phyloP scores from a whole-genome alignment of 495 filamentous ascomycete species.

The Collariella sp. region DNA sequence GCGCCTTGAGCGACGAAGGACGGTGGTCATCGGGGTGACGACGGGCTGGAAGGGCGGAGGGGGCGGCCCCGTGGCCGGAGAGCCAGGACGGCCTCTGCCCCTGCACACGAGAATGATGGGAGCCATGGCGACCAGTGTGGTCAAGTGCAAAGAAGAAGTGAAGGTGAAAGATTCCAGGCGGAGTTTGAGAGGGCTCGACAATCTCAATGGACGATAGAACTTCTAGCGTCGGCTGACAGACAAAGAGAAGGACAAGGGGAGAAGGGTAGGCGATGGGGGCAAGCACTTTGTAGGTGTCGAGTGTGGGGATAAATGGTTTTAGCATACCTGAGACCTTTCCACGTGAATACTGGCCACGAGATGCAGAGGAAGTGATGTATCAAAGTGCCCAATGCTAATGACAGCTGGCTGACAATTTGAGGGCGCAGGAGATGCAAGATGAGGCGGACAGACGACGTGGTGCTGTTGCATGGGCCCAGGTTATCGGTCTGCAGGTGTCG shows the following conservation, averaged over 20 bases:
- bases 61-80: not conserved
- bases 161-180: not conserved
- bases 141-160: not conserved
- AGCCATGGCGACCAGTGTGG: constrained; percentile 1
- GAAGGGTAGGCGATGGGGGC: not conserved
- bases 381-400: not conserved
- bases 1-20: constrained; percentile 10
- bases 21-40: not conserved
- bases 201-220: not conserved
- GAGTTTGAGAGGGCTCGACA: not conserved
- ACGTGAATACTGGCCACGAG: too few relatives aligned
- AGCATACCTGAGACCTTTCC: constrained; percentile 1
- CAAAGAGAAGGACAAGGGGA: not conserved
- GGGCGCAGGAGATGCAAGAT: not conserved
- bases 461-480: constrained; percentile 4
- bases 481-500: not conserved
- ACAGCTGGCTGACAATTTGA: not conserved
- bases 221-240: not conserved
- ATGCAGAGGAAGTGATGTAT: too few relatives aligned
- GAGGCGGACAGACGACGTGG: constrained; percentile 4
- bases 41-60: not conserved
- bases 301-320: too few relatives aligned
- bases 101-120: constrained; percentile 8
- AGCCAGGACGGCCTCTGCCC: not conserved
- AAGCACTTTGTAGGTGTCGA: too few relatives aligned